Base-by-base conservation (phyloP, 2,329 filamentous ascomycete species). In the Fusarium sp. region DNA sequence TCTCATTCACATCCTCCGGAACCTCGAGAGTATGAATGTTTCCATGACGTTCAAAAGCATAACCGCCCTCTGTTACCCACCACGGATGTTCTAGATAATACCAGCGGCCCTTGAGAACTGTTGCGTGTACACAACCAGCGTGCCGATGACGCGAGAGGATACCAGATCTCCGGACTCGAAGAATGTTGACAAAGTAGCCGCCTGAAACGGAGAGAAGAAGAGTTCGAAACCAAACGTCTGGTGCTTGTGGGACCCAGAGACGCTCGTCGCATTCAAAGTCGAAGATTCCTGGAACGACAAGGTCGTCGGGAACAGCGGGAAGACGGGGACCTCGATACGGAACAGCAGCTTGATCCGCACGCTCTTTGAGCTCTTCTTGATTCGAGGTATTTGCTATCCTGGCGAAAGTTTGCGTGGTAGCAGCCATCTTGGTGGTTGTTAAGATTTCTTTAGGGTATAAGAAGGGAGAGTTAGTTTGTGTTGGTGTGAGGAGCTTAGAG, bases 61-160 rank as follows among this genome's bases (percentile, higher is more conserved):
- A 54, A 18, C 33, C 11, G 24, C 24, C 24, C 33, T 54, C 50
- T 54, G 20, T 54, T 15, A 20, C 50, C 33, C 50, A 28, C 24
- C 33, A 39, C 7, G 18, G 14, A 22, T 38, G 33, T n/a, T 54
- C 24, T 7, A 28, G 50, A 28, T 28, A 28, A 38, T 54, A 33
- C 50, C 24, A 28, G 24, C 33, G 24, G 33, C 24, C 50, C 33
- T 39, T 54, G 18, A 54, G 50, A 54, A 28, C 33, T 53, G 33
- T 38, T 28, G 50, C 33, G 33, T 53, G 33, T 33, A 28, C 33
- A 15, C 50, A 38, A 36, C 80, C 80, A 2, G 80, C 75, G 47
- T 81, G 80, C 4, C 79, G 75, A 41, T 82, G 80, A 6, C 80
- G 75, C 1, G 79, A 81, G 41, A 81, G 75, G 26, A 82, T 81